A percentile compares a stretch with the other conserved stretches of the same genome.
phyloP scores from a whole-genome alignment of 805 yeast genomes.

The Monosporozyma aerobia region DNA sequence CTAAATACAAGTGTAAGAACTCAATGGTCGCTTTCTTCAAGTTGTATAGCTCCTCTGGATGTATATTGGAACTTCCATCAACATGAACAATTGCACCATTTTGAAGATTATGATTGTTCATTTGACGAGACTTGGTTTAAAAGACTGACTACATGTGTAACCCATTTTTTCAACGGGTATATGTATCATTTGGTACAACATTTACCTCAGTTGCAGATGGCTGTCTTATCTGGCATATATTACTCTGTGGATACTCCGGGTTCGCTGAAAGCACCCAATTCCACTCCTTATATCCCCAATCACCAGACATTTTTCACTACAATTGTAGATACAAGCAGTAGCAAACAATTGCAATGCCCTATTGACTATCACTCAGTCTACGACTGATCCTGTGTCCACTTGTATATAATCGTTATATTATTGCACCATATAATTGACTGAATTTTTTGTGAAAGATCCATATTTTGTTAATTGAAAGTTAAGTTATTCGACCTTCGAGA shows the following conservation, averaged over 20 bases:
- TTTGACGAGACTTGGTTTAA: conserved; percentile 37
- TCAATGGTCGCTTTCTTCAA: conserved; percentile 27
- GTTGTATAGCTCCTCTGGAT: conserved; percentile 28
- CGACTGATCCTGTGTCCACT: neutral
- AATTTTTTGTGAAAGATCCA: neutral
- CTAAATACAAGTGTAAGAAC: conserved; percentile 8
- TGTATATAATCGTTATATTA: neutral
- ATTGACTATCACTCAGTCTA: neutral
- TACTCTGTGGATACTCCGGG: conserved; percentile 17
- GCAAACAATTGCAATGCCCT: neutral
- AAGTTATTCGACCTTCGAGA: neutral
- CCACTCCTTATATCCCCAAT: neutral
- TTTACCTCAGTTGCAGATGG: conserved; percentile 30
- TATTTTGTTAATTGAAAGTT: neutral
- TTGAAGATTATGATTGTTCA: conserved; percentile 32
- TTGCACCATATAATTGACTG: neutral
- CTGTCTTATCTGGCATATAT: conserved; percentile 36
- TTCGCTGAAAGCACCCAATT: too few relatives aligned
- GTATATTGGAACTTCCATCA: conserved; percentile 44
- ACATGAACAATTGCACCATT: conserved; percentile 34
- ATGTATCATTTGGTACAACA: conserved; percentile 28
- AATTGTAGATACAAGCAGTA: conserved; percentile 1
- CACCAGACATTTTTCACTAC: conserved; percentile 3
- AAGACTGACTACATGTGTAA: conserved; percentile 31
- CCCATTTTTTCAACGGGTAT: conserved; percentile 41